Evolutionary conservation across 1,139 yeast genomes (phyloP).

Genomic region (Zhuliangozyma blackwelliae): DNA sequence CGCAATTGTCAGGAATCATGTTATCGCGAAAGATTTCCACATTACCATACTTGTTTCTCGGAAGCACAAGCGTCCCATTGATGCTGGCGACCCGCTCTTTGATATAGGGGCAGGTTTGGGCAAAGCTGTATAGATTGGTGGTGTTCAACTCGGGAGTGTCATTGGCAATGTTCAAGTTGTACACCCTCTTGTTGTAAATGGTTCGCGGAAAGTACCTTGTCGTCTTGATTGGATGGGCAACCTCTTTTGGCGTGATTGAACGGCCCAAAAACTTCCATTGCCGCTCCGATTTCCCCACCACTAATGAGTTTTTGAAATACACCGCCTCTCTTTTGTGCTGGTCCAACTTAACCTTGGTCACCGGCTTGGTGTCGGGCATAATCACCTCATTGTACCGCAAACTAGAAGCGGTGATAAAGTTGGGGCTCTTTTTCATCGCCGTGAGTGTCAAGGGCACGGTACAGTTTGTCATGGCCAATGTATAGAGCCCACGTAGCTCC

Average conservation of each 20-base stretch:
- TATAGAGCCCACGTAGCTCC: constrained; percentile 22
- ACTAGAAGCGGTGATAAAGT: constrained; percentile 22
- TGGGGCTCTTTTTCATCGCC: constrained; percentile 30
- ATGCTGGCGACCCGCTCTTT: constrained; percentile 11
- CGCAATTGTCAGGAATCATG: constrained; percentile 32
- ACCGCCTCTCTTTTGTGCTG: constrained; percentile 13
- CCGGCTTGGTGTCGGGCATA: constrained; percentile 10
- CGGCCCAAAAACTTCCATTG: constrained; percentile 41
- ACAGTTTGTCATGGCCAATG: constrained; percentile 23
- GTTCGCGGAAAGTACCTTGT: constrained; percentile 20
- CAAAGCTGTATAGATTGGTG: constrained; percentile 23
- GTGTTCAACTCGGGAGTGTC: constrained; percentile 18
- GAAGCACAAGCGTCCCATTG: constrained; percentile 15
- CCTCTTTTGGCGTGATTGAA: constrained; percentile 21
- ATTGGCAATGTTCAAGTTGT: constrained; percentile 17
- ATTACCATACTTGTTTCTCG: constrained; percentile 32
- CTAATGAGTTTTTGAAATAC: constrained; percentile 21
- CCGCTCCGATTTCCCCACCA: constrained; percentile 31
- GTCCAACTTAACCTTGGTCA: constrained; percentile 14
- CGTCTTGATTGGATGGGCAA: constrained; percentile 19
- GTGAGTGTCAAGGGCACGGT: constrained; percentile 24
- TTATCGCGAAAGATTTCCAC: constrained; percentile 27
- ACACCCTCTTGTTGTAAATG: constrained; percentile 16
- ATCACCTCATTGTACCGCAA: constrained; percentile 30
- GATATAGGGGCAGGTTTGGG: constrained; percentile 29